These are phyloP conservation scores for Penicillium sp. DNA, from an alignment of 2,329 filamentous ascomycete genomes.

Conservation along the genomic window DNA sequence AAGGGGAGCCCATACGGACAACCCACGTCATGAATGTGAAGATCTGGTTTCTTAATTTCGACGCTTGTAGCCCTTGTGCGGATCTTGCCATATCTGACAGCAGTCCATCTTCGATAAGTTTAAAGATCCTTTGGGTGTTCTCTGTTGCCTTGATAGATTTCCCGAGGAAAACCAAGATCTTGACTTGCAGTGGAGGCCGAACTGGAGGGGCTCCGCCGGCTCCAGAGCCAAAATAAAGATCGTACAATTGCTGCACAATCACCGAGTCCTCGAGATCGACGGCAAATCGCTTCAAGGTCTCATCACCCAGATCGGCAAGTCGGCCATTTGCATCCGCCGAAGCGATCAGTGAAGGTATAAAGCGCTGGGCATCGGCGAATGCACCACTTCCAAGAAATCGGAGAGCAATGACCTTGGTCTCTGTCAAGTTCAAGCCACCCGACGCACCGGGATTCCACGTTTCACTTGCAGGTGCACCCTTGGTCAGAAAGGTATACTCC, in stretches of 20 bases:
- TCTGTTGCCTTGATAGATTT: slow-evolving; percentile 73
- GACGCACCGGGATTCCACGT: slow-evolving; percentile 62
- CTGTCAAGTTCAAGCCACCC: slow-evolving; percentile 63
- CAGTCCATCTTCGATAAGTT: slow-evolving; percentile 66
- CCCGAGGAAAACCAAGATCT: slow-evolving; percentile 70
- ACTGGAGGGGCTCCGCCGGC: slow-evolving; percentile 45
- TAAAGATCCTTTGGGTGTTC: slow-evolving; percentile 65
- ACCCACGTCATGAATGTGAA: slow-evolving; percentile 88
- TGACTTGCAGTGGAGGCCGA: slow-evolving; percentile 70
- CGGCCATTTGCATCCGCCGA: slow-evolving; percentile 77
- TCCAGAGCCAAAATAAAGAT: slow-evolving; percentile 66
- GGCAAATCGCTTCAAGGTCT: slow-evolving; percentile 75
- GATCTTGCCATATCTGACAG: slow-evolving; percentile 42
- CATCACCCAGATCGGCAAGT: slow-evolving; percentile 80
- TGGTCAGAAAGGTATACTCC: slow-evolving; percentile 68
- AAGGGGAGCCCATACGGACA: slow-evolving; percentile 65
- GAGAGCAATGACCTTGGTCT: slow-evolving; percentile 67
- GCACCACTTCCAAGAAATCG: slow-evolving; percentile 78
- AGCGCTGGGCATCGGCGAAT: slow-evolving; percentile 78
- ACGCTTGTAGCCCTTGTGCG: slow-evolving; percentile 66
- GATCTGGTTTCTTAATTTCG: slow-evolving; percentile 75
- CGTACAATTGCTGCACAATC: slow-evolving; percentile 65
- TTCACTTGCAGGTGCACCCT: slow-evolving; percentile 46
- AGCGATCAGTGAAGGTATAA: slow-evolving; percentile 78
- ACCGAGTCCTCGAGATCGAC: slow-evolving; percentile 64